Evolutionary conservation across 495 filamentous ascomycete species (phyloP).

Genomic region (Clohesyomyces aquaticus): DNA sequence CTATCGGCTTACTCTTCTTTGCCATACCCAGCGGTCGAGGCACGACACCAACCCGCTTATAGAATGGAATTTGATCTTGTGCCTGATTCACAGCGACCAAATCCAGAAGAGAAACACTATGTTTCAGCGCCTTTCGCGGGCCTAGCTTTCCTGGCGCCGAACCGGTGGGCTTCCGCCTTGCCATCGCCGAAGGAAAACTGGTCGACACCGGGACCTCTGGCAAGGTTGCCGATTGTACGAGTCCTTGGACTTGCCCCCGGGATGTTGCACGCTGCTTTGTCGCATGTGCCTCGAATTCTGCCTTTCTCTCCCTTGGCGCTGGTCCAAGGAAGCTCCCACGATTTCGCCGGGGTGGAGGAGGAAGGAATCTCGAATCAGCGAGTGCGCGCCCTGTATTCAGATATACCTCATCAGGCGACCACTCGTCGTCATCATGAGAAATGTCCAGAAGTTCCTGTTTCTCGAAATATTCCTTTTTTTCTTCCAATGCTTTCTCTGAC

Average conservation of each 20-base stretch:
- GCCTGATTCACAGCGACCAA: not conserved
- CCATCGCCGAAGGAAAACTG: slow-evolving; percentile 13
- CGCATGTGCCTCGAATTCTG: slow-evolving; percentile 14
- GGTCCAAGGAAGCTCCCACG: slow-evolving; percentile 32
- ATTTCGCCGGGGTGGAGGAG: slow-evolving; percentile 5
- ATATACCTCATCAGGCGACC: slow-evolving; percentile 38
- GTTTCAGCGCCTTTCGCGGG: slow-evolving; percentile 4
- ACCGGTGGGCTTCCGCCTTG: slow-evolving; percentile 4
- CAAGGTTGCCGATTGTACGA: slow-evolving; percentile 16
- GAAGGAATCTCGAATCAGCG: slow-evolving; percentile 21
- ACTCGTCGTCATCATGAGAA: slow-evolving; percentile 45
- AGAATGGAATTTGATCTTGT: slow-evolving; percentile 20
- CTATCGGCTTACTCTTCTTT: slow-evolving; percentile 19
- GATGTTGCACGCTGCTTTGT: not conserved
- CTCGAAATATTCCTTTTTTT: slow-evolving; percentile 54
- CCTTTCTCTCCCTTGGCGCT: slow-evolving; percentile 24
- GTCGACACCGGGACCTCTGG: slow-evolving; percentile 9
- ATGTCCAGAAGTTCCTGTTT: slow-evolving; percentile 54
- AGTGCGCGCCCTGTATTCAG: slow-evolving; percentile 24
- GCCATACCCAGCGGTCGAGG: slow-evolving; percentile 21
- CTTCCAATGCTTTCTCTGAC: slow-evolving; percentile 30
- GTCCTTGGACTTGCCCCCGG: not conserved
- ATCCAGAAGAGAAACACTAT: slow-evolving; percentile 17
- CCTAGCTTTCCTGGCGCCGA: not conserved
- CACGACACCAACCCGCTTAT: slow-evolving; percentile 20